Evolutionary conservation across 2,329 filamentous ascomycete species (phyloP).

Genomic region (Ceratocystis cubensis): DNA sequence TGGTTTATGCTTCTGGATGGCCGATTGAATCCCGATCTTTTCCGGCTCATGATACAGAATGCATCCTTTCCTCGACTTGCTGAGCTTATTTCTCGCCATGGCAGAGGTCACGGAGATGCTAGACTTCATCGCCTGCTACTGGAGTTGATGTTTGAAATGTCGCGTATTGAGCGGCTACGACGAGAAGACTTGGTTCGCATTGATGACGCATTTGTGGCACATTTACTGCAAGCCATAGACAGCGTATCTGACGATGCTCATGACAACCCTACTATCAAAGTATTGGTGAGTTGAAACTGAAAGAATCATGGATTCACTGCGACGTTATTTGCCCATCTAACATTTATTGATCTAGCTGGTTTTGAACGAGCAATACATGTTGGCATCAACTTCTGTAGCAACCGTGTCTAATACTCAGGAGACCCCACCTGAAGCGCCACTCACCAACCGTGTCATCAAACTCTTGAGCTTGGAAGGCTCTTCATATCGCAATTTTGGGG

Average conservation of each 20-base stretch:
- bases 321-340: background rate
- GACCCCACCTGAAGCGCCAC: slow-evolving; percentile 33
- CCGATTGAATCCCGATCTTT: slow-evolving; percentile 60
- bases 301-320: background rate
- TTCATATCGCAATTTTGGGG: slow-evolving; percentile 84
- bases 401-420: slow-evolving; percentile 27
- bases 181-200: slow-evolving; percentile 64
- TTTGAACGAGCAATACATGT: slow-evolving; percentile 96
- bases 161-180: slow-evolving; percentile 71
- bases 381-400: slow-evolving; percentile 48
- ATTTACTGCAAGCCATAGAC: slow-evolving; percentile 80
- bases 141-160: slow-evolving; percentile 93
- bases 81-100: slow-evolving; percentile 49
- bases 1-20: slow-evolving; percentile 83
- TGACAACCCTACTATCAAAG: slow-evolving; percentile 87
- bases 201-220: slow-evolving; percentile 68
- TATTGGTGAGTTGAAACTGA: slow-evolving; percentile 50
- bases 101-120: slow-evolving; percentile 25
- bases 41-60: slow-evolving; percentile 77
- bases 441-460: slow-evolving; percentile 92
- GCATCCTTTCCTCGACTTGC: slow-evolving; percentile 72
- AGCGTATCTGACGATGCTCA: slow-evolving; percentile 72
- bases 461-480: slow-evolving; percentile 69
- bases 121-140: slow-evolving; percentile 68
- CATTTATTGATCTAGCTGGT: slow-evolving; percentile 51